Percentiles rank a stretch among this genome's conserved stretches.
Conservation (phyloP, 23 red algal species). For the Cyanidiococcus yangmingshanensis region DNA sequence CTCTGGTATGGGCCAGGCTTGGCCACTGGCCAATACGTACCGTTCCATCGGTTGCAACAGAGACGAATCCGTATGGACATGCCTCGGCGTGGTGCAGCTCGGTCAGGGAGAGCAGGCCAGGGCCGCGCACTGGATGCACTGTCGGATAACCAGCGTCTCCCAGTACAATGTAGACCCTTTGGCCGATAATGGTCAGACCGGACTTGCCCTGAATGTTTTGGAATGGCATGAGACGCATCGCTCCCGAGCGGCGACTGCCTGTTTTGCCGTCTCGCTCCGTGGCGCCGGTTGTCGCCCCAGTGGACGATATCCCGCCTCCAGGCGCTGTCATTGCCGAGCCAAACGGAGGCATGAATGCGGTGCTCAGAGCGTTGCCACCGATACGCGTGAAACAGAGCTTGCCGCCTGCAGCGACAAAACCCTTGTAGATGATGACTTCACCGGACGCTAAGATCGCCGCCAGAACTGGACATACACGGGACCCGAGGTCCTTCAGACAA, state of each 20-base stretch:
- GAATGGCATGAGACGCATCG: slow-evolving; percentile 20
- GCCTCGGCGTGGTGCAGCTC: slow-evolving; percentile 53
- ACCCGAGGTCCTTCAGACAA: background rate
- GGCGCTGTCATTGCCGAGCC: background rate
- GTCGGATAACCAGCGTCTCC: slow-evolving; percentile 53
- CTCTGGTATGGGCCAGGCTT: background rate
- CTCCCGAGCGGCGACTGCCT: background rate
- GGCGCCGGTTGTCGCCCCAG: background rate
- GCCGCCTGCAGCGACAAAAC: slow-evolving; percentile 5
- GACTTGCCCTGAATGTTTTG: slow-evolving; percentile 39
- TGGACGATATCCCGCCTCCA: background rate
- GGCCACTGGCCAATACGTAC: slow-evolving; percentile 14
- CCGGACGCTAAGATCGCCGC: slow-evolving; percentile 34
- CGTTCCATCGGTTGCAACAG: background rate
- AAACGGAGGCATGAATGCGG: background rate
- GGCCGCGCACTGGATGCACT: slow-evolving; percentile 43
- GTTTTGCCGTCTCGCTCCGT: background rate
- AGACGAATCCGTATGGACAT: slow-evolving; percentile 56
- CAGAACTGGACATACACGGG: slow-evolving; percentile 20
- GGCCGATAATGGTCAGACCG: slow-evolving; percentile 43
- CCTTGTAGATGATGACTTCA: slow-evolving; percentile 40
- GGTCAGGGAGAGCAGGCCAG: slow-evolving; percentile 28
- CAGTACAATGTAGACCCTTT: slow-evolving; percentile 42
- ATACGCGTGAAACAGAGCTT: background rate
- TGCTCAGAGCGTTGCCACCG: background rate